These are phyloP conservation scores for Castanopsis chinensis DNA, from an alignment of 306 rosid genomes.

Conservation along the genomic window DNA sequence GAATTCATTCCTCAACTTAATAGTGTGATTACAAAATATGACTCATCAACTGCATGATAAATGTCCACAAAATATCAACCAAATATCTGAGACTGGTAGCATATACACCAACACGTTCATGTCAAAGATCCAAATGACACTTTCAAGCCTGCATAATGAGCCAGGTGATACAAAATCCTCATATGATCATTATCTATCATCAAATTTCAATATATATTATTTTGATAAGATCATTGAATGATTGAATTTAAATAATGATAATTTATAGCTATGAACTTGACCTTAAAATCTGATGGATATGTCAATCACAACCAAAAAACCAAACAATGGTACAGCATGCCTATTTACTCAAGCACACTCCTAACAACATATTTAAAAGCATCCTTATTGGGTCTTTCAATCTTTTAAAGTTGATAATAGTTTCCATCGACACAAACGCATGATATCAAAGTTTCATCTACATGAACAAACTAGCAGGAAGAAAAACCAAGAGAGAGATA, in stretches of 20 bases:
- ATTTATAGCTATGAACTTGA: neutral
- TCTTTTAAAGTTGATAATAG: neutral
- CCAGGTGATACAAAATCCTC: neutral
- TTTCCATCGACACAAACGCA: neutral
- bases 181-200: neutral
- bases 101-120: neutral
- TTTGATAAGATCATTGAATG: too few species aligned
- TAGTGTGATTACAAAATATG: neutral
- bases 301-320: neutral
- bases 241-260: too few species aligned
- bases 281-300: neutral
- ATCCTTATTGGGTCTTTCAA: neutral
- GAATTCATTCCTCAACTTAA: neutral
- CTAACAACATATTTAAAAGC: neutral
- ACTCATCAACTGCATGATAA: neutral
- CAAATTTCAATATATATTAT: neutral
- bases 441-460: neutral
- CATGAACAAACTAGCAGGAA: neutral
- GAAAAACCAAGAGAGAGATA: neutral
- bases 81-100: neutral
- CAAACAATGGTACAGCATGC: neutral
- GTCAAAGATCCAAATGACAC: neutral
- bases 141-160: neutral
- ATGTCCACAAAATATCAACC: neutral
- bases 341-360: neutral